Percentiles rank a stretch among this genome's conserved stretches.
These are phyloP conservation scores for Triticum turgidum DNA, from an alignment of 176 grass and related monocot genomes.

Conservation along the genomic window DNA sequence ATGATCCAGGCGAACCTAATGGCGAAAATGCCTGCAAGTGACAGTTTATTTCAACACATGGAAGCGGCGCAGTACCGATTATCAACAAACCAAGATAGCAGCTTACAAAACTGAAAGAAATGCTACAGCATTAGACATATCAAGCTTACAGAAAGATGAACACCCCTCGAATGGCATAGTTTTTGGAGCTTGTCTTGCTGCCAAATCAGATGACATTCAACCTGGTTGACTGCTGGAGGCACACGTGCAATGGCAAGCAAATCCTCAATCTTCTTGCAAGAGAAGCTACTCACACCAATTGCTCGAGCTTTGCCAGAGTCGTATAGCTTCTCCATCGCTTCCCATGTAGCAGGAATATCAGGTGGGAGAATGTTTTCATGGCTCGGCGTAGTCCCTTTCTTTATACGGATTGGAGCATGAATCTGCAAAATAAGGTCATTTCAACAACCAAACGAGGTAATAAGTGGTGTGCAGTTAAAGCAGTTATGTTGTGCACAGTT, in stretches of 20 bases:
- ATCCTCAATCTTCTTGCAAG: slow-evolving; percentile 47
- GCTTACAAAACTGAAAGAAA: neutral
- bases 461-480: neutral
- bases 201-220: slow-evolving; percentile 59
- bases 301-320: slow-evolving; percentile 47
- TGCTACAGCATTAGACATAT: neutral
- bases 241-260: slow-evolving; percentile 46
- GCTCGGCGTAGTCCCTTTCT: slow-evolving; percentile 29
- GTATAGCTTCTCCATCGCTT: slow-evolving; percentile 54
- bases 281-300: slow-evolving; percentile 63
- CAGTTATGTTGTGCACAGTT: neutral
- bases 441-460: slow-evolving; percentile 8
- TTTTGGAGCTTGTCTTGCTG: slow-evolving; percentile 43
- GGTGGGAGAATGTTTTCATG: slow-evolving; percentile 39
- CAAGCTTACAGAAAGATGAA: slow-evolving; percentile 61
- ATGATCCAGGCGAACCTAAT: slow-evolving; percentile 40
- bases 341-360: slow-evolving; percentile 57
- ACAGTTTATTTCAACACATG: neutral
- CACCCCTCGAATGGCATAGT: slow-evolving; percentile 40
- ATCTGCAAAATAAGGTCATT: slow-evolving; percentile 27
- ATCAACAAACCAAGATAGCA: neutral
- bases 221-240: slow-evolving; percentile 55
- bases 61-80: neutral
- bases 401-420: slow-evolving; percentile 40
- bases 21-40: slow-evolving; percentile 49